Evolutionary conservation across 495 filamentous ascomycete species (phyloP), one percentile per base, ranked within the genome.

Genomic region (Pyrenula aspistea): DNA sequence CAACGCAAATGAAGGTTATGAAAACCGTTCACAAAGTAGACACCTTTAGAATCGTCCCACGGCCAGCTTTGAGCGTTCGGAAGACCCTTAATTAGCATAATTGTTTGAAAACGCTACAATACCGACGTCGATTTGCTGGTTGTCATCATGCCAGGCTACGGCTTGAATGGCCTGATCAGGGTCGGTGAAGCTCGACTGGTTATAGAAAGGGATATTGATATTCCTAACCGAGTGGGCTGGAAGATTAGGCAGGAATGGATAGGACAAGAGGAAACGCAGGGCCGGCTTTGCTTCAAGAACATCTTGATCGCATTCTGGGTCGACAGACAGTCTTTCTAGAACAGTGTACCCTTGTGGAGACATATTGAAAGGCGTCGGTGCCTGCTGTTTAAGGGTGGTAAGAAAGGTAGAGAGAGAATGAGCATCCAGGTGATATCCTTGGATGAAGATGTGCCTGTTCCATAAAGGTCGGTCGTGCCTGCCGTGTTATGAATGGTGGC

Each of bases 1-100:
- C 53, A 8, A 60, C 49, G 53, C 59, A 42, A 60, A 49, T 62
- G 61, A 3, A 62, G 51, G 22, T 53, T 51, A 24, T 62, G 59
- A 24, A 57, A 53, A 24, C 47, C 61, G 24, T 61, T 61, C 2
- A 60, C 15, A 1, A 58, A 57, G 31, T 61, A 62, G 50, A 61
- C 2, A 12, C 53, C 47, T n/a, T 54, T 57, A 42, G 8, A 8
- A 15, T 42, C 8, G 15, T 42, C 31, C 31, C 31, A 42, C 8
- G 31, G 31, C 31, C 31, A 42, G 8, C 31, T 4, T 42, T 42
- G 31, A 42, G 31, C 31, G 15, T 4, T 4, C 15, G 31, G 31
- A 42, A 42, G 31, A 8, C 31, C 31, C 31, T 42, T 42, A 42
- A 8, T 42, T 42, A 42, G 15, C 15, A 8, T 42, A 4, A 42